Conservation (phyloP, 2,329 filamentous ascomycete species). For the Fusarium sterilihyphosum region DNA sequence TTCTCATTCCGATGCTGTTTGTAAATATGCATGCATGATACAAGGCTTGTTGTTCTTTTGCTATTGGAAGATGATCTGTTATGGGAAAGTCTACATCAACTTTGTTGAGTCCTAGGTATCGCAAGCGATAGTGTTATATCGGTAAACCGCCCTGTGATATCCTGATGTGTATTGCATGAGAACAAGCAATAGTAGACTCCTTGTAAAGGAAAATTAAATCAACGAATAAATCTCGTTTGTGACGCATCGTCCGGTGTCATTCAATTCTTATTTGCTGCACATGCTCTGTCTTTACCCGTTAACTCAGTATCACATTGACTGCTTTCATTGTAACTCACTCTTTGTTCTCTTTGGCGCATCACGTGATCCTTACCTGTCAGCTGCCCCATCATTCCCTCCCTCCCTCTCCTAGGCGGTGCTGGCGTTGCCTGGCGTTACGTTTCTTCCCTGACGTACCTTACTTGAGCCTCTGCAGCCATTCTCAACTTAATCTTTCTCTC, state of each 20-base stretch:
- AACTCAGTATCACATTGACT: not conserved
- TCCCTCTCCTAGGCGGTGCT: conserved; percentile 33
- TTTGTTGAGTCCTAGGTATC: not conserved
- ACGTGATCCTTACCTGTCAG: conserved; percentile 43
- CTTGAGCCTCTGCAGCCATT: conserved; percentile 42
- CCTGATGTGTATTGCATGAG: not conserved
- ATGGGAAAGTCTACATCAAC: not conserved
- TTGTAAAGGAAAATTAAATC: not conserved
- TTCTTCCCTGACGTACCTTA: conserved; percentile 52
- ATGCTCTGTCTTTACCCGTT: conserved; percentile 6
- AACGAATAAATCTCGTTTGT: not conserved
- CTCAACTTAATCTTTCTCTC: conserved; percentile 41
- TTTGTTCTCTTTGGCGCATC: conserved; percentile 24
- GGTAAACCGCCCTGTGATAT: not conserved
- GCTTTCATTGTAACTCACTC: not conserved
- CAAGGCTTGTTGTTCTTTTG: not conserved
- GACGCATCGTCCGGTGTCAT: not conserved
- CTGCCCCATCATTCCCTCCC: conserved; percentile 37
- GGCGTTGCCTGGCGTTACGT: conserved; percentile 45
- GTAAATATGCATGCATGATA: not conserved
- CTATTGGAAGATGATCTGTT: not conserved
- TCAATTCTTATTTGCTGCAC: not conserved
- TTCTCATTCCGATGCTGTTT: conserved; percentile 3
- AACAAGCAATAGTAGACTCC: not conserved
- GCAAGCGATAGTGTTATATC: conserved; percentile 1